Conservation (phyloP, 2,329 filamentous ascomycete species). For the Trichoderma breve region DNA sequence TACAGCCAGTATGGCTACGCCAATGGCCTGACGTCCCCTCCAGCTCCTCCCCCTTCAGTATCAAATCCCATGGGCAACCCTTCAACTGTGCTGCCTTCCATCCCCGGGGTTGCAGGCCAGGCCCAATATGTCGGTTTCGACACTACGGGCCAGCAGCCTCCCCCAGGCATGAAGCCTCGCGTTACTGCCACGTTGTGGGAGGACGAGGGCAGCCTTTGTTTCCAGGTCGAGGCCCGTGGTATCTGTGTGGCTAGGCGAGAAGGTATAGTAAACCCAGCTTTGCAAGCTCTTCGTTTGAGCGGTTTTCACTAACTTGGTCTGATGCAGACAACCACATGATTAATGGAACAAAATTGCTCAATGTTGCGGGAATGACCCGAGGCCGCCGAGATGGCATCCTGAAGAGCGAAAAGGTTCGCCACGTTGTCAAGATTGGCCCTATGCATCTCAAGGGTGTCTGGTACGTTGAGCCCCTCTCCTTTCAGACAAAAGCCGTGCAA, state of each 20-base stretch:
- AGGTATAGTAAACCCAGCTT: slow-evolving; percentile 53
- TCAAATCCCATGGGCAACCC: slow-evolving; percentile 64
- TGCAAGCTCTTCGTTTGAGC: neutral
- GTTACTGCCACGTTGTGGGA: slow-evolving; percentile 98
- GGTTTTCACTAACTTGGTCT: neutral
- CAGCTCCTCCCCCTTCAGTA: slow-evolving; percentile 64
- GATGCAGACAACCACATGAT: slow-evolving; percentile 93
- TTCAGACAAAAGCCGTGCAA: slow-evolving; percentile 17
- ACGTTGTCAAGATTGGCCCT: slow-evolving; percentile 97
- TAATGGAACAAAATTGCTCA: slow-evolving; percentile 94
- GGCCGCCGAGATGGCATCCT: slow-evolving; percentile 92
- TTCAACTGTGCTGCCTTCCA: slow-evolving; percentile 68
- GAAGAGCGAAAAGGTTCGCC: slow-evolving; percentile 94
- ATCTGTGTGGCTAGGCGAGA: slow-evolving; percentile 94
- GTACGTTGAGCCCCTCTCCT: slow-evolving; percentile 53
- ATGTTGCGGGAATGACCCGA: slow-evolving; percentile 97
- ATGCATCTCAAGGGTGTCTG: slow-evolving; percentile 99
- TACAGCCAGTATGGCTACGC: slow-evolving; percentile 71
- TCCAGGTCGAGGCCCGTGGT: slow-evolving; percentile 93
- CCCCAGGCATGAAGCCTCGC: slow-evolving; percentile 90
- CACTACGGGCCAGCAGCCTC: slow-evolving; percentile 86
- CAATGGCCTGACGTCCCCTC: slow-evolving; percentile 79
- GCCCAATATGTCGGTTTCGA: slow-evolving; percentile 66
- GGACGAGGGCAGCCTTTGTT: slow-evolving; percentile 95
- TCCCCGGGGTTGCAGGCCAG: slow-evolving; percentile 47